phyloP scores from a whole-genome alignment of 306 rosid genomes.

The Glycine latifolia region DNA sequence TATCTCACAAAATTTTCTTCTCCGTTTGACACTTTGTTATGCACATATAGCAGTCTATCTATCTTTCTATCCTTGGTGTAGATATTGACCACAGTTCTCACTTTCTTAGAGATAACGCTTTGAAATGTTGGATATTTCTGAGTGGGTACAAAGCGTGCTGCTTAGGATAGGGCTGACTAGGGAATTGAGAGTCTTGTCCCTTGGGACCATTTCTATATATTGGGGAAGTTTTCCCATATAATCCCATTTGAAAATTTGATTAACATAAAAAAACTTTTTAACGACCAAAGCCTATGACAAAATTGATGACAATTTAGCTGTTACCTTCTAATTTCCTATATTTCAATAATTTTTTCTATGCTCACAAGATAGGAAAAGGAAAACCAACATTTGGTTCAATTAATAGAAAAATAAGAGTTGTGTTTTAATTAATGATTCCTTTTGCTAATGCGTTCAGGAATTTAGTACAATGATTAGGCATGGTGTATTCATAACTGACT shows the following conservation, averaged over 20 bases:
- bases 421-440: constrained; percentile 31
- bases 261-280: background rate
- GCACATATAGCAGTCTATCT: background rate
- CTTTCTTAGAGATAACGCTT: constrained; percentile 48
- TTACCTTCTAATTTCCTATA: background rate
- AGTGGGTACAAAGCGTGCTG: constrained; percentile 37
- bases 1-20: constrained; percentile 21
- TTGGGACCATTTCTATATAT: constrained; percentile 34
- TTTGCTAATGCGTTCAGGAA: constrained; percentile 34
- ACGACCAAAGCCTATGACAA: background rate
- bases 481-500: constrained; percentile 43
- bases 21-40: constrained; percentile 13
- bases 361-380: background rate
- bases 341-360: background rate
- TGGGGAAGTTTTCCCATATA: too few relatives aligned
- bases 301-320: background rate
- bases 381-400: constrained; percentile 11
- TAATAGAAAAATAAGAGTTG: background rate
- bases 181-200: background rate
- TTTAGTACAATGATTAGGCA: constrained; percentile 45
- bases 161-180: constrained; percentile 34
- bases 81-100: constrained; percentile 37
- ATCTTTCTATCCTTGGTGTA: constrained; percentile 12
- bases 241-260: constrained; percentile 11
- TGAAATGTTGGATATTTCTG: constrained; percentile 39